Percentiles rank a stretch among this genome's conserved stretches.
Conservation (phyloP, 2,329 filamentous ascomycete genomes). For the Fusarium chaquense region DNA sequence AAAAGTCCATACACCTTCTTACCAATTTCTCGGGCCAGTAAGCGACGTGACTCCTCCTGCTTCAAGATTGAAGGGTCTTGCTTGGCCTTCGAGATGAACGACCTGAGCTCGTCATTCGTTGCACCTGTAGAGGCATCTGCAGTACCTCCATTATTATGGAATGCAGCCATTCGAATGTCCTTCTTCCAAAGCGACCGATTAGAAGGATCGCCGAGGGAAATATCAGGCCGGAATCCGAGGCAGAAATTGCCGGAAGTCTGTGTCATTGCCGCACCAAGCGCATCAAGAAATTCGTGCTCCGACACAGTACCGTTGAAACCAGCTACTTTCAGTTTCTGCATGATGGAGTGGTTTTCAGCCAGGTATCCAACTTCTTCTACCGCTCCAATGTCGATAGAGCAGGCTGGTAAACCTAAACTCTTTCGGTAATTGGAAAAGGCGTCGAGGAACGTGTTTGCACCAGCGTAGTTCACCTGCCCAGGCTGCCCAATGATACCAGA, state of each 20-base stretch:
- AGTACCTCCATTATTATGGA: not conserved
- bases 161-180: slow-evolving; percentile 8
- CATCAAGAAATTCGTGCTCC: slow-evolving; percentile 5
- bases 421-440: slow-evolving; percentile 2
- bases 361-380: slow-evolving; percentile 10
- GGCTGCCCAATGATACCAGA: slow-evolving; percentile 6
- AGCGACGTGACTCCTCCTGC: not conserved
- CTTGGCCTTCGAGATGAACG: slow-evolving; percentile 5
- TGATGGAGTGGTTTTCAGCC: slow-evolving; percentile 2
- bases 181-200: slow-evolving; percentile 14
- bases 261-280: not conserved
- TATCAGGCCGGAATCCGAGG: not conserved
- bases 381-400: slow-evolving; percentile 5
- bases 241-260: not conserved
- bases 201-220: not conserved
- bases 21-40: slow-evolving; percentile 5
- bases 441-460: slow-evolving; percentile 13
- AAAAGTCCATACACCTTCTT: slow-evolving; percentile 14
- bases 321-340: slow-evolving; percentile 3
- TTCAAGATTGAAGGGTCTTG: not conserved
- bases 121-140: not conserved
- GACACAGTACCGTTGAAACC: slow-evolving; percentile 6
- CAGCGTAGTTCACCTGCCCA: slow-evolving; percentile 9
- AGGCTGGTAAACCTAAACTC: not conserved
- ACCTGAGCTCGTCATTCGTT: slow-evolving; percentile 1